Evolutionary conservation across 1,139 yeast genomes (phyloP).

Genomic region (Meyerozyma guilliermondii): DNA sequence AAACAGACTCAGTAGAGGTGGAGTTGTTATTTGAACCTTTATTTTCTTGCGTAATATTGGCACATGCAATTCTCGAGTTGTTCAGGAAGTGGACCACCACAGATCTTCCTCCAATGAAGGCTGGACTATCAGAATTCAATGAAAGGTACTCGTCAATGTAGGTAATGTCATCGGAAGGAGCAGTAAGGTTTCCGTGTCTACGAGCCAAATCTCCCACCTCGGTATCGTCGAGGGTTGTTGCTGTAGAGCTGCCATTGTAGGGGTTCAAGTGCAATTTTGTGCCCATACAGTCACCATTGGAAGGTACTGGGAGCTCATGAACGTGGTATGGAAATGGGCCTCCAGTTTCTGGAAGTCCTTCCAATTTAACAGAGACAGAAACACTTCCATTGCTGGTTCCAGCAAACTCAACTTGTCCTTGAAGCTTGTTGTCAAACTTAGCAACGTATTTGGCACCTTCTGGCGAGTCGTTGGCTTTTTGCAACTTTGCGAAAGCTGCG

Average conservation of each 20-base stretch:
- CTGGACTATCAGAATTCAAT: conserved; percentile 28
- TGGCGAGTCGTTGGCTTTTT: conserved; percentile 23
- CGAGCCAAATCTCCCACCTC: conserved; percentile 43
- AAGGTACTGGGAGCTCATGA: conserved; percentile 34
- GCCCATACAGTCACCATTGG: conserved; percentile 36
- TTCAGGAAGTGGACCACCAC: conserved; percentile 34
- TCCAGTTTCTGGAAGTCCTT: conserved; percentile 29
- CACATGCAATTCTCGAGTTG: conserved; percentile 35
- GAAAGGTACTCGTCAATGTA: conserved; percentile 36
- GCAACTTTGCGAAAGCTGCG: conserved; percentile 14
- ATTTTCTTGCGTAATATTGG: conserved; percentile 26
- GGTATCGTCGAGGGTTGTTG: conserved; percentile 19
- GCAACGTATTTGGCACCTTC: conserved; percentile 14
- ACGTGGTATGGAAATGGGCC: conserved; percentile 43
- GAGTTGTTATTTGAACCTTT: conserved; percentile 4
- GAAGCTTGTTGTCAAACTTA: conserved; percentile 4
- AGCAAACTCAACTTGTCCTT: conserved; percentile 22
- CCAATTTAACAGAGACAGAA: conserved; percentile 25
- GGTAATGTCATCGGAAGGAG: conserved; percentile 18
- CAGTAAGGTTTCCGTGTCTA: conserved; percentile 31
- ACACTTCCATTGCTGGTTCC: conserved; percentile 31
- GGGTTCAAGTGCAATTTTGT: conserved; percentile 38
- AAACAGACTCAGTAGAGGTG: conserved; percentile 6
- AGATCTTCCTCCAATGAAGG: conserved; percentile 34
- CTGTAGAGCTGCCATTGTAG: conserved; percentile 26